Evolutionary conservation across 2,329 filamentous ascomycete genomes (phyloP).

Genomic region (Colletotrichum sublineola): DNA sequence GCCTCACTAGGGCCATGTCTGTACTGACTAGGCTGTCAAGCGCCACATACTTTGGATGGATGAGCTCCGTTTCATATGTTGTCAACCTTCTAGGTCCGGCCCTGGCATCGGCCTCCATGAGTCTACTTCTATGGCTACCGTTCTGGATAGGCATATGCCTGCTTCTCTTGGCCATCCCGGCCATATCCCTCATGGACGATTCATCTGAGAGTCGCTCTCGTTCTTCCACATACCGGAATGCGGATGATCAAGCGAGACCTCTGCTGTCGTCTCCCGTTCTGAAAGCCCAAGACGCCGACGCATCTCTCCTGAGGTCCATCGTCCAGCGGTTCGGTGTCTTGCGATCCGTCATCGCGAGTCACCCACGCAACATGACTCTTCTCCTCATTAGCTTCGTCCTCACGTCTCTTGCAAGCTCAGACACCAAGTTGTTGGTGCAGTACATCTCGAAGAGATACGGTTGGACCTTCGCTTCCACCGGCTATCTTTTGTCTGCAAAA

Average conservation of each 20-base stretch:
- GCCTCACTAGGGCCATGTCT: not conserved
- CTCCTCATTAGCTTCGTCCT: slow-evolving; percentile 61
- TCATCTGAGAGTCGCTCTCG: not conserved
- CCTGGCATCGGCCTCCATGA: slow-evolving; percentile 62
- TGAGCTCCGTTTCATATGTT: slow-evolving; percentile 62
- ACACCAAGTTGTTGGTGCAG: slow-evolving; percentile 64
- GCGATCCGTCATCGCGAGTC: slow-evolving; percentile 51
- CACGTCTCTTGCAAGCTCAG: slow-evolving; percentile 63
- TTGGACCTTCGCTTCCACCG: slow-evolving; percentile 61
- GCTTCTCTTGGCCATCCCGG: slow-evolving; percentile 51
- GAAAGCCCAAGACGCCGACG: slow-evolving; percentile 50
- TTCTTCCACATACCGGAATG: not conserved
- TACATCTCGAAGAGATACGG: slow-evolving; percentile 64
- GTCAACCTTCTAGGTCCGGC: slow-evolving; percentile 62
- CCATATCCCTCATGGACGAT: slow-evolving; percentile 43
- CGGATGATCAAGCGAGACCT: slow-evolving; percentile 53
- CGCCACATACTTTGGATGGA: slow-evolving; percentile 64
- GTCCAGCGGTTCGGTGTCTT: slow-evolving; percentile 48
- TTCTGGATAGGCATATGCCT: slow-evolving; percentile 56
- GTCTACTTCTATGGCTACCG: slow-evolving; percentile 57
- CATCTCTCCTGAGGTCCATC: slow-evolving; percentile 36
- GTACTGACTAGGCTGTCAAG: slow-evolving; percentile 45
- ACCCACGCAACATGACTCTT: slow-evolving; percentile 58
- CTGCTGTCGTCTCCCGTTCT: slow-evolving; percentile 56
- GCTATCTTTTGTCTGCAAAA: slow-evolving; percentile 63